Conservation (phyloP, 768 basidiomycete genomes). For the Lactarius evosmus region DNA sequence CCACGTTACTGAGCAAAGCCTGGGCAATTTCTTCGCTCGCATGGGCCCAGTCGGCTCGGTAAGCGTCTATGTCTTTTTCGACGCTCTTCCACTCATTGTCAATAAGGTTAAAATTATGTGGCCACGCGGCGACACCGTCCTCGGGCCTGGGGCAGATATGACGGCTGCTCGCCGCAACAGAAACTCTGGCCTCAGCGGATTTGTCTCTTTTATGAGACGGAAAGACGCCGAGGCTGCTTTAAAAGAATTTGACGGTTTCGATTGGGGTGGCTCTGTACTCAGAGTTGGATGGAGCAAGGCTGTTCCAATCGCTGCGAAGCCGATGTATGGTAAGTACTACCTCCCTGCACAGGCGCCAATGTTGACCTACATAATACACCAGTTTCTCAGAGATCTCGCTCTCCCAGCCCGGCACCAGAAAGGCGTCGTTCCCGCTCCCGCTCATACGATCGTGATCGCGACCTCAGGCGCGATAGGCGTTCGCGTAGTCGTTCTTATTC, state of each 20-base stretch:
- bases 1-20: conserved; percentile 77
- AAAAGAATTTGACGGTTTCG: conserved; percentile 86
- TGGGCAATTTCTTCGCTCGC: conserved; percentile 90
- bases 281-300: conserved; percentile 98
- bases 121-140: conserved; percentile 78
- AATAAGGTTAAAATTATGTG: conserved; percentile 94
- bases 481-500: conserved; percentile 40
- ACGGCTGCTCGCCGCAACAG: conserved; percentile 66
- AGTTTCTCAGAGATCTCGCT: conserved; percentile 25
- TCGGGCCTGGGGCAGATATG: conserved; percentile 73
- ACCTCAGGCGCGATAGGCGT: conserved; percentile 35
- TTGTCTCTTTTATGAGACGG: conserved; percentile 95
- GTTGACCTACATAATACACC: not conserved
- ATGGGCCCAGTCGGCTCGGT: conserved; percentile 92
- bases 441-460: conserved; percentile 33
- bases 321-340: conserved; percentile 66
- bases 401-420: conserved; percentile 38
- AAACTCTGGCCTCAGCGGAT: conserved; percentile 83
- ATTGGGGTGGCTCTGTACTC: conserved; percentile 89
- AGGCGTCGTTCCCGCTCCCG: conserved; percentile 37
- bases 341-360: not conserved
- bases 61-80: conserved; percentile 31
- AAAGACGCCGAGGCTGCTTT: conserved; percentile 87
- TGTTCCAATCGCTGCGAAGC: conserved; percentile 75
- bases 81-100: conserved; percentile 11